A percentile compares a stretch with the other conserved stretches of the same genome.
These are phyloP conservation scores for Ustilaginoidea virens DNA, from an alignment of 2,329 filamentous ascomycete genomes.

Conservation along the genomic window DNA sequence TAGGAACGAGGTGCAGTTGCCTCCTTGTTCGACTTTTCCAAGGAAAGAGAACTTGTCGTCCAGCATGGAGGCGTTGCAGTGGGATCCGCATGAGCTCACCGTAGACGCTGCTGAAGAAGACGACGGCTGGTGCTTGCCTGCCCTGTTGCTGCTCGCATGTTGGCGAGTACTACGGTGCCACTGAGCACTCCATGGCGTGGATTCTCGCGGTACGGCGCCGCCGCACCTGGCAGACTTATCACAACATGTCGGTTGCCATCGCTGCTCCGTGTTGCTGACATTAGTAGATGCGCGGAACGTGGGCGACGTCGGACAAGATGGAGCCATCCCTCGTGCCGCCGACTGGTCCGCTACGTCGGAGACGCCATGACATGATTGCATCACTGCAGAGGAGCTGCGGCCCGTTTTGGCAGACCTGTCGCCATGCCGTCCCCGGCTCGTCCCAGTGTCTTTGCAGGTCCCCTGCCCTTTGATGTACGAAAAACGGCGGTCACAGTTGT, in stretches of 20 bases:
- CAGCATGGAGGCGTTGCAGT: slow-evolving; percentile 4
- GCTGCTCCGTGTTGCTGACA: no score
- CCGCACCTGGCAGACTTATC: no score
- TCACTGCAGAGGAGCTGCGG: slow-evolving; percentile 28
- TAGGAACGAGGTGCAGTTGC: slow-evolving; percentile 5
- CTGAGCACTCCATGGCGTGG: not conserved
- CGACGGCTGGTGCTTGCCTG: not conserved
- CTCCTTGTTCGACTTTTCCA: not conserved
- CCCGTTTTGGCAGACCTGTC: slow-evolving; percentile 1
- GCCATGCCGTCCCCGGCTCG: slow-evolving; percentile 3
- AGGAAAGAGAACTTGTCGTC: not conserved
- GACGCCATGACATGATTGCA: slow-evolving; percentile 33
- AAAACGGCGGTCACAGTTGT: slow-evolving; percentile 28
- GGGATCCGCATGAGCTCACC: no score
- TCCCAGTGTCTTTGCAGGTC: slow-evolving; percentile 4
- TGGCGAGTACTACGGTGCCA: slow-evolving; percentile 3
- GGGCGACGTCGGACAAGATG: not conserved
- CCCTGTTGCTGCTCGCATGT: slow-evolving; percentile 3
- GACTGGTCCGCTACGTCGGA: slow-evolving; percentile 39
- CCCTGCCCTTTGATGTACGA: slow-evolving; percentile 21
- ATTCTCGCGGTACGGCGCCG: not conserved
- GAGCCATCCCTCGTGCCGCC: not conserved
- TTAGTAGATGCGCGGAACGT: no score
- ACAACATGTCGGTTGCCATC: no score
- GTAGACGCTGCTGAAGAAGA: not conserved